Base-by-base conservation (phyloP, 139 green algal species). In the Coelastrella sp. region DNA sequence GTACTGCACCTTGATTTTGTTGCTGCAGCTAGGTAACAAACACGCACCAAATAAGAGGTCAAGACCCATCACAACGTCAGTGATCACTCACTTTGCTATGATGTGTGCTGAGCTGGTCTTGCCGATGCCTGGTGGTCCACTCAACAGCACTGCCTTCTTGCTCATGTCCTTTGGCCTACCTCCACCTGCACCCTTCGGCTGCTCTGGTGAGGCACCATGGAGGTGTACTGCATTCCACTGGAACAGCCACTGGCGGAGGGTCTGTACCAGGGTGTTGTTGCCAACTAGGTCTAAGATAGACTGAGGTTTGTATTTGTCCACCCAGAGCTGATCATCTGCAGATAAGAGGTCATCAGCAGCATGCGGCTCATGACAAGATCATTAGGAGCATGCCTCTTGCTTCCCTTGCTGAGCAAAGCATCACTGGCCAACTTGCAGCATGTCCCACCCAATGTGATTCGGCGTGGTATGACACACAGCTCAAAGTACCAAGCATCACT, bases 61-160 rank as follows among this genome's bases (percentile, higher is more conserved):
- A n/a, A n/a, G n/a, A n/a, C n/a, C n/a, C n/a, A n/a, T n/a, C n/a
- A n/a, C n/a, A n/a, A n/a, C n/a, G n/a, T n/a, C n/a, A n/a, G n/a
- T n/a, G n/a, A n/a, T n/a, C n/a, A 41, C 79, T 80, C 75, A 94
- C 90, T 88, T 89, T 50, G 88, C 86, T 5, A 98, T 91, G 76
- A 98, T 95, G 38, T 91, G 89, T 7, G 96, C 95, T 3, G 92
- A 87, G 67, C 89, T 96, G 53, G 91, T 98, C 87, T 99, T 99
- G 82, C 97, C 97, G 35, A 98, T 96, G 73, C 97, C 97, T 1
- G 97, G 97, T 25, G 94, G 89, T 5, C 97, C 97, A 27, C 81
- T 94, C 5, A 99, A 88, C 86, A 99, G 90, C 77, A 98, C 91
- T 2, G 96, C 96, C 92, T 99, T 99, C 91, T 98, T 98, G 83